A percentile compares a stretch with the other conserved stretches of the same genome.
Evolutionary conservation across 306 rosid genomes (phyloP).

Genomic region (Heteromeles arbutifolia): DNA sequence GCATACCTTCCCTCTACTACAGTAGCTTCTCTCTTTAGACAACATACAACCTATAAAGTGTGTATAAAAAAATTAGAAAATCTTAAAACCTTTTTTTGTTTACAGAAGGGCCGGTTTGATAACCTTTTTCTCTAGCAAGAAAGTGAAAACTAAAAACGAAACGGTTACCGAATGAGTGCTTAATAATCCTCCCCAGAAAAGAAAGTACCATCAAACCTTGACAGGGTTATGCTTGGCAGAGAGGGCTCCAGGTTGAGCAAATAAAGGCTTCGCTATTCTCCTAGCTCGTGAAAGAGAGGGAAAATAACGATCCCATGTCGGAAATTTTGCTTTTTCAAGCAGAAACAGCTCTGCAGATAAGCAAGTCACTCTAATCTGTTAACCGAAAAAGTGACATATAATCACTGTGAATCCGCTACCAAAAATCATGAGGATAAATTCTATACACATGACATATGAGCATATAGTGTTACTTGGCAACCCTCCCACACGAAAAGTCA

Average conservation of each 20-base stretch:
- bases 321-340: slow-evolving; percentile 19
- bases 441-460: not conserved
- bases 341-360: slow-evolving; percentile 34
- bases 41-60: slow-evolving; percentile 45
- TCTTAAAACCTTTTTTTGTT: too few species aligned
- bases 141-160: not conserved
- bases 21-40: slow-evolving; percentile 39
- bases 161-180: not conserved
- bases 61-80: not conserved
- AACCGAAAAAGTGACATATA: too few species aligned
- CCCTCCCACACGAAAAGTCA: too few species aligned
- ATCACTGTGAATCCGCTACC: too few species aligned
- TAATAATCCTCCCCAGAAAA: not conserved
- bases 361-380: not conserved
- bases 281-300: slow-evolving; percentile 14
- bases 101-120: too few species aligned
- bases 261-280: slow-evolving; percentile 25
- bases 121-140: not conserved
- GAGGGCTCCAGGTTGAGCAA: slow-evolving; percentile 22
- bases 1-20: slow-evolving; percentile 63
- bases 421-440: not conserved
- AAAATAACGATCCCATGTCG: slow-evolving; percentile 19
- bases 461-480: too few species aligned
- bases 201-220: slow-evolving; percentile 31
- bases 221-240: slow-evolving; percentile 26